phyloP scores from a whole-genome alignment of 306 rosid genomes.

The Citrullus mucosospermus region DNA sequence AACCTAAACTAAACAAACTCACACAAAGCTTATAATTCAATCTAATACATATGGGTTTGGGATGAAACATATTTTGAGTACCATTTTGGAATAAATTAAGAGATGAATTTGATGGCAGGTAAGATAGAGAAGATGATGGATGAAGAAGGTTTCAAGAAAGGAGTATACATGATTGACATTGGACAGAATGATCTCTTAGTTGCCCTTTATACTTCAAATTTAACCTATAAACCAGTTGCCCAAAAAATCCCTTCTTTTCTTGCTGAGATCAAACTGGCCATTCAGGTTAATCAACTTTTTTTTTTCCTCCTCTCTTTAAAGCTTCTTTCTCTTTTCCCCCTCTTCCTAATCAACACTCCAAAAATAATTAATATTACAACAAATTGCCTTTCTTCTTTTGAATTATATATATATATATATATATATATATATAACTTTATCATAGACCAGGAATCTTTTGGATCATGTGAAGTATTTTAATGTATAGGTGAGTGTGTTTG shows the following conservation, averaged over 20 bases:
- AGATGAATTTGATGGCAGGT: background rate
- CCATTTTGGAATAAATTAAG: too few species aligned
- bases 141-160: conserved; percentile 14
- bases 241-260: conserved; percentile 18
- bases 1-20: too few species aligned
- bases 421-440: background rate
- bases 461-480: background rate
- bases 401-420: too few species aligned
- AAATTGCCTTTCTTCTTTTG: background rate
- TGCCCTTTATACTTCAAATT: conserved; percentile 5
- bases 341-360: background rate
- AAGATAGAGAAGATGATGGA: background rate
- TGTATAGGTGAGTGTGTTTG: background rate
- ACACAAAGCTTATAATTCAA: too few species aligned
- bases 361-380: background rate
- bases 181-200: conserved; percentile 20
- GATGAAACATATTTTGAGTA: too few species aligned
- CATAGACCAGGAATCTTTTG: background rate
- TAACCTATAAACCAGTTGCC: conserved; percentile 11
- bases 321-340: background rate
- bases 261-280: conserved; percentile 10
- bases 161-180: conserved; percentile 15
- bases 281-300: background rate
- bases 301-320: background rate
- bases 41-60: too few species aligned